Conservation (phyloP, 139 green algal species). For the Tetraselmis chui region DNA sequence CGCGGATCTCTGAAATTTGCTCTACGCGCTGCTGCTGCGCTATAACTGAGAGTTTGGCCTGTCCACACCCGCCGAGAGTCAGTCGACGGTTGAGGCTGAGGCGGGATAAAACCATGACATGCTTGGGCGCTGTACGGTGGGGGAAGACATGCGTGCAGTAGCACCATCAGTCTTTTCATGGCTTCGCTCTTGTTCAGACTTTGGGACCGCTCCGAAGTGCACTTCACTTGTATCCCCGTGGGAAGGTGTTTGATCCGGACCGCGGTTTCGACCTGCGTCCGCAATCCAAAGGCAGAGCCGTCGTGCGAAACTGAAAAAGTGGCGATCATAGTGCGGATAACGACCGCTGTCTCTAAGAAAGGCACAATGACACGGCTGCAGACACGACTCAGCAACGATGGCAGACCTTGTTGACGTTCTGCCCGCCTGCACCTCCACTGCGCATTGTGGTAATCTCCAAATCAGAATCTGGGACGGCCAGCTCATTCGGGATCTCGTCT, state of each 20-base stretch:
- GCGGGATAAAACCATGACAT: no score
- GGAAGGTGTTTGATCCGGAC: conserved; percentile 87
- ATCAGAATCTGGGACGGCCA: conserved; percentile 70
- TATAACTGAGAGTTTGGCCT: conserved; percentile 73
- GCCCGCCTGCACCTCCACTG: conserved; percentile 67
- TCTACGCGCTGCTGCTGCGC: conserved; percentile 36
- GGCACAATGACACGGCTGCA: no score
- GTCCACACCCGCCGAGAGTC: no score
- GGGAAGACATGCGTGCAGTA: not conserved
- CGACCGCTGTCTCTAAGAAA: no score
- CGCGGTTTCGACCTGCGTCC: conserved; percentile 36
- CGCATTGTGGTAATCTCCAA: conserved; percentile 83
- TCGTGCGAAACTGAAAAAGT: no score
- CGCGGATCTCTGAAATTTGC: conserved; percentile 41
- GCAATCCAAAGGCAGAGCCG: no score
- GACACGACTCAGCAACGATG: no score
- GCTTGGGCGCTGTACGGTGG: conserved; percentile 21
- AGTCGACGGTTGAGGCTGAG: no score
- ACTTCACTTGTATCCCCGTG: conserved; percentile 78
- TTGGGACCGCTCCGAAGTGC: conserved; percentile 74
- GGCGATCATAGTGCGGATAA: no score
- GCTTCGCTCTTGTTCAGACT: conserved; percentile 56
- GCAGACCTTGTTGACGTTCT: conserved; percentile 99
- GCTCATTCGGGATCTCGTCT: conserved; percentile 19
- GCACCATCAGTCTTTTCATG: conserved; percentile 54